Base-by-base conservation (phyloP, 768 basidiomycete genomes). In the Mycena haematopus region DNA sequence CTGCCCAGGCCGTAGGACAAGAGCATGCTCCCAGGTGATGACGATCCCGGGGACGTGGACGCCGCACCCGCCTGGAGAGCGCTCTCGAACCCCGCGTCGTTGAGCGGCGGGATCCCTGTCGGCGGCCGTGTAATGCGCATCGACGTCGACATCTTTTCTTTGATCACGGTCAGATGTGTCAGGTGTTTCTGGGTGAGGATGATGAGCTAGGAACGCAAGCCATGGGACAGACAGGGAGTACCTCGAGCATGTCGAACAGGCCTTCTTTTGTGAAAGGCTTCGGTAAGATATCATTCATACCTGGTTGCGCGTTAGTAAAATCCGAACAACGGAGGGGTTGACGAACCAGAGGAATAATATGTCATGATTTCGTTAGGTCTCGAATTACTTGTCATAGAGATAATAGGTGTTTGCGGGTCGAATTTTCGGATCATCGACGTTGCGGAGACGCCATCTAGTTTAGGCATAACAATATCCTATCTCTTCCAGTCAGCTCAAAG, bases 221-320 rank as follows among this genome's bases (percentile, higher is more conserved):
- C 29, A 24, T 36, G 29, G 6, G 9, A 19, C 24, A n/a, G 44
- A 29, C 31, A n/a, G 22, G 25, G 52, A 71, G 27, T 56, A 92
- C 92, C 79, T 99, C 96, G 64, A 99, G 88, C 87, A 98, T 95
- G 65, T 90, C 89, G 50, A 96, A 78, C 31, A 99, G 78, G 17
- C 92, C 91, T 71, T 95, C 88, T 74, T 94, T 93, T n/a, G 93
- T 96, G 78, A 99, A 99, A 3, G 96, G 96, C 75, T 99, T 99
- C 9, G 95, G 92, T 19, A 99, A 79, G 60, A 97, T 91, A 76
- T 98, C 96, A 75, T 96, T 98, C 96, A 98, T 98, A 19, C 95
- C 91, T 80, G 71, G 63, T 46, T n/a, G 42, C 36, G 19, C 21
- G 14, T 56, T 31, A 53, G 50, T 15, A 14, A 42, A 31, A 25